Percentiles rank a stretch among this genome's conserved stretches.
Conservation (phyloP, 2,329 filamentous ascomycete genomes). For the Penicillium sp. region DNA sequence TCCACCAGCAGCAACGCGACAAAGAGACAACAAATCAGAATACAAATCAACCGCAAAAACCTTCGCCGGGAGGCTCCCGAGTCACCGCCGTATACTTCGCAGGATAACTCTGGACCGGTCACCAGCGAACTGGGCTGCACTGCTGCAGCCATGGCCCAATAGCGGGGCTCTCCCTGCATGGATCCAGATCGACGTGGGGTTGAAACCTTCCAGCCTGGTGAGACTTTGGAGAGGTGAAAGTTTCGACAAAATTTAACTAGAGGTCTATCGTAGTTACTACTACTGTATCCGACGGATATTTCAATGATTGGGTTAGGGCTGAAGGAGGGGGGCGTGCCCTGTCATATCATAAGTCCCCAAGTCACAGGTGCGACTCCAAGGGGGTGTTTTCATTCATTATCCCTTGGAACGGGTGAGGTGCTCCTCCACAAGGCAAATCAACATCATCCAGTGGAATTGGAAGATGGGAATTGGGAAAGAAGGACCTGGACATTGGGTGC, state of each 20-base stretch:
- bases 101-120: not conserved
- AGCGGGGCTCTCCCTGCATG: conserved; percentile 17
- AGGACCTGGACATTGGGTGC: not conserved
- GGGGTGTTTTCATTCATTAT: not conserved
- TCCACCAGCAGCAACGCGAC: not conserved
- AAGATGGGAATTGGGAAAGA: not conserved
- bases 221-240: not conserved
- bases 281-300: too few species aligned
- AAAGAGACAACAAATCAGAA: conserved; percentile 1
- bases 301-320: not conserved
- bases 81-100: not conserved
- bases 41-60: not conserved
- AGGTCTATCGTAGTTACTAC: not conserved
- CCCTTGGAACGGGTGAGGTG: not conserved
- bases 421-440: not conserved
- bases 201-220: conserved; percentile 1
- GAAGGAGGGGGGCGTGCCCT: not conserved
- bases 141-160: conserved; percentile 10
- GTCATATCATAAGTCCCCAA: not conserved
- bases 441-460: not conserved
- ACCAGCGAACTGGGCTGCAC: not conserved
- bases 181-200: conserved; percentile 14
- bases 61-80: too few species aligned
- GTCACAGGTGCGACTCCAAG: not conserved
- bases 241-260: too few species aligned